phyloP scores from a whole-genome alignment of 2,329 filamentous ascomycete genomes.

The Epichloe coenophiala region DNA sequence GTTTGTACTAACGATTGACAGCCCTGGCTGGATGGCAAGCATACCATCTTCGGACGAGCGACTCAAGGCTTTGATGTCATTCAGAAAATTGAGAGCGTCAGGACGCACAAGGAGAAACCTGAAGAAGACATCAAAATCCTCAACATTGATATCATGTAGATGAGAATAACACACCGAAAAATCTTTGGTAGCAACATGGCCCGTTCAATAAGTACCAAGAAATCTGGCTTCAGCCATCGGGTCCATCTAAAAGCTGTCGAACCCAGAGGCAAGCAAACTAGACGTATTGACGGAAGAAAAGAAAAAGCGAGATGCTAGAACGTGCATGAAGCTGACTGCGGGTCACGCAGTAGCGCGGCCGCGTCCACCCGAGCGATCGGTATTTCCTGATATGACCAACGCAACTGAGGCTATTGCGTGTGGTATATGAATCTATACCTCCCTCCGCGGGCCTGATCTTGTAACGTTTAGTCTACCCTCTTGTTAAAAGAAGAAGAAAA shows the following conservation, averaged over 20 bases:
- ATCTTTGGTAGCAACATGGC: background rate
- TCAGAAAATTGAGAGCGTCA: constrained; percentile 85
- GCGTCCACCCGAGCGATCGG: background rate
- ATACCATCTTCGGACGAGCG: constrained; percentile 88
- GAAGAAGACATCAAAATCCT: constrained; percentile 97
- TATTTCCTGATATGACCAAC: constrained; percentile 1
- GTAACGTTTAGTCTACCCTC: background rate
- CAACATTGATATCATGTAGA: constrained; percentile 55
- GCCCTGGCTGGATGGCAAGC: constrained; percentile 90
- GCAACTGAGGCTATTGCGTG: constrained; percentile 2
- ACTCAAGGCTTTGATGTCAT: constrained; percentile 87
- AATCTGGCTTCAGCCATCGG: background rate
- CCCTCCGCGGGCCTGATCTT: background rate
- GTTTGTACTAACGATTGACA: constrained; percentile 17
- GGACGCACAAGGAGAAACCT: constrained; percentile 81
- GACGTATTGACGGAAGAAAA: background rate
- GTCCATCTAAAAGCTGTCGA: background rate
- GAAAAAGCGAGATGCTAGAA: background rate
- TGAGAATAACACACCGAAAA: background rate
- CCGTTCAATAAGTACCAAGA: background rate
- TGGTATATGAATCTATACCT: constrained; percentile 1
- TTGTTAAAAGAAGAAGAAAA: background rate
- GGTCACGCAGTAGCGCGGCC: constrained; percentile 1
- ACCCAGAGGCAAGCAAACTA: background rate
- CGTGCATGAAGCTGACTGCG: constrained; percentile 1